Evolutionary conservation across 2,329 filamentous ascomycete species (phyloP).

Genomic region (Ambrosiella beaveri): DNA sequence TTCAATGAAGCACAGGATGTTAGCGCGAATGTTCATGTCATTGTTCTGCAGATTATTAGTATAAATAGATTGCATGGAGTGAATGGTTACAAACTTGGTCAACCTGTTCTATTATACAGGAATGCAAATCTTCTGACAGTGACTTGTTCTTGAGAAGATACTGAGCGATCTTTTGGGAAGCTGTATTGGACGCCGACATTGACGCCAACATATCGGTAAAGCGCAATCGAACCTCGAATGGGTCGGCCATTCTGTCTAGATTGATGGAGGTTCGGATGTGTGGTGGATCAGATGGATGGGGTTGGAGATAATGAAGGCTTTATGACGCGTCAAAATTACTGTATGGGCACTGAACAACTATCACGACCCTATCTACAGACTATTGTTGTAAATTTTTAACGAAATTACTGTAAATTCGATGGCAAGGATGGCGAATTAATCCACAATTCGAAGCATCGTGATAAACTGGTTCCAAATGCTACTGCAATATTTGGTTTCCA

Average conservation of each 20-base stretch:
- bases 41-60: slow-evolving; percentile 33
- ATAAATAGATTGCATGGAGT: not conserved
- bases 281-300: not conserved
- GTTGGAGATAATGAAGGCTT: not conserved
- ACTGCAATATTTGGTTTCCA: not conserved
- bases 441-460: not conserved
- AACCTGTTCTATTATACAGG: slow-evolving; percentile 89
- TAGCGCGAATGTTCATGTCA: slow-evolving; percentile 91
- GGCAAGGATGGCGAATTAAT: not conserved
- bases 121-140: slow-evolving; percentile 93
- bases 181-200: slow-evolving; percentile 76
- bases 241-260: slow-evolving; percentile 43
- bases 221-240: slow-evolving; percentile 95
- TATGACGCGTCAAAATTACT: not conserved
- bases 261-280: too few relatives aligned
- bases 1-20: slow-evolving; percentile 99
- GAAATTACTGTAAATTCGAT: not conserved
- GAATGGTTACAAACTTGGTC: slow-evolving; percentile 43
- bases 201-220: slow-evolving; percentile 83
- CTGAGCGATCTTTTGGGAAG: slow-evolving; percentile 79
- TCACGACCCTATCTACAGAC: not conserved
- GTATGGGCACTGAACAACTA: not conserved
- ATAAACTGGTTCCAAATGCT: not conserved
- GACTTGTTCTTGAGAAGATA: slow-evolving; percentile 90
- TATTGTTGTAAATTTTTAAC: not conserved